Conservation (phyloP, 257 asterid species). For the Asclepias syriaca region DNA sequence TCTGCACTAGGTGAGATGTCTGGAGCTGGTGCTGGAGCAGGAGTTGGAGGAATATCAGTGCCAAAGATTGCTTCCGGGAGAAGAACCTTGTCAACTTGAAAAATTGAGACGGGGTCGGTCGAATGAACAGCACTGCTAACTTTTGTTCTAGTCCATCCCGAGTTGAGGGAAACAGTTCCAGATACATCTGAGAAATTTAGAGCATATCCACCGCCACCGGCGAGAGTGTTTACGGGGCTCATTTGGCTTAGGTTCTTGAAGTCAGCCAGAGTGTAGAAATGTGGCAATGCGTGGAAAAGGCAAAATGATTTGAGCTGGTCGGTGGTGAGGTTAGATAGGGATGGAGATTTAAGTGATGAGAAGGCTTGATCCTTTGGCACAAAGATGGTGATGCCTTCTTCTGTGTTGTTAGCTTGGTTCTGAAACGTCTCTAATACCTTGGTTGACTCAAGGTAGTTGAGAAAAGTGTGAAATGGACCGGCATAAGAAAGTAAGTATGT, state of each 20-base stretch:
- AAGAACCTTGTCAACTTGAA: constrained; percentile 60
- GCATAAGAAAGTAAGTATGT: constrained; percentile 63
- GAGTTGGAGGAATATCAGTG: constrained; percentile 73
- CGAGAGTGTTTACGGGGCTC: constrained; percentile 59
- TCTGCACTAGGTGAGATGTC: constrained; percentile 50
- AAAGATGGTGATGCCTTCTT: constrained; percentile 70
- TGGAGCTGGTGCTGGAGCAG: constrained; percentile 79
- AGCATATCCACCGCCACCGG: constrained; percentile 44
- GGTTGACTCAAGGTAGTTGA: constrained; percentile 49
- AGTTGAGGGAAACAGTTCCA: constrained; percentile 47
- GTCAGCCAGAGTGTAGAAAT: constrained; percentile 62
- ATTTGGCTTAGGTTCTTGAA: constrained; percentile 65
- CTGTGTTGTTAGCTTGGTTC: constrained; percentile 68
- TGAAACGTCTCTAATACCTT: constrained; percentile 66
- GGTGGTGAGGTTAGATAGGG: constrained; percentile 55
- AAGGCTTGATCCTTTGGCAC: constrained; percentile 69
- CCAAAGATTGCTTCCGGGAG: constrained; percentile 80
- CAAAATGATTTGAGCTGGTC: constrained; percentile 60
- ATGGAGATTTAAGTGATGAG: constrained; percentile 37
- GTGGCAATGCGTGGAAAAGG: constrained; percentile 76
- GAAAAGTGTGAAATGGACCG: constrained; percentile 77
- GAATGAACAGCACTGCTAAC: constrained; percentile 70
- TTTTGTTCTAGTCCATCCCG: constrained; percentile 72
- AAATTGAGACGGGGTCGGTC: constrained; percentile 66
- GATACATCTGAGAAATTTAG: constrained; percentile 57